Conservation (phyloP, 2,329 filamentous ascomycete genomes). For the Fusarium musae region DNA sequence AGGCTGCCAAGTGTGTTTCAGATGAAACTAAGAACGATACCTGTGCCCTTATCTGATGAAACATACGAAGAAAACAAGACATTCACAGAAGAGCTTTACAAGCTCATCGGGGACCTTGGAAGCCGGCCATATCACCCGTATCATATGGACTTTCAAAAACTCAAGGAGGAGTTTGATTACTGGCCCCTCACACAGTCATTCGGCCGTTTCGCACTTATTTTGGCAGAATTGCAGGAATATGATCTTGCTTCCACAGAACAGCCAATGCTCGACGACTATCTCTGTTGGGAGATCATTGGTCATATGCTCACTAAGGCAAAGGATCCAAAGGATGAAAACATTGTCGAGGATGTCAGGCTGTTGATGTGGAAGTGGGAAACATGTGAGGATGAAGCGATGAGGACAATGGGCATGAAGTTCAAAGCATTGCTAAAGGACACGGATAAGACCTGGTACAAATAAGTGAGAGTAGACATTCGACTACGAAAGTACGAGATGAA, state of each 20-base stretch:
- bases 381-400: constrained; percentile 11
- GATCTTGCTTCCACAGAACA: neutral
- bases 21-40: constrained; percentile 25
- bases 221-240: neutral
- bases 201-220: constrained; percentile 21
- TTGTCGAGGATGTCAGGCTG: neutral
- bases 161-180: constrained; percentile 23
- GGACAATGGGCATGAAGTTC: constrained; percentile 1
- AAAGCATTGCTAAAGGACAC: neutral
- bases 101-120: constrained; percentile 21
- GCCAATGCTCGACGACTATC: constrained; percentile 28
- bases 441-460: constrained; percentile 8
- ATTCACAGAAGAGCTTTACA: constrained; percentile 23
- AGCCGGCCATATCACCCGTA: constrained; percentile 31
- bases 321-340: neutral
- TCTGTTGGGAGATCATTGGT: constrained; percentile 31
- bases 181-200: neutral
- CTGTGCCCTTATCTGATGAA: constrained; percentile 11
- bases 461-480: neutral
- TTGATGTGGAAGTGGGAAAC: constrained; percentile 26
- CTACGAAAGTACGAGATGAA: neutral
- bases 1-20: constrained; percentile 29
- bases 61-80: neutral
- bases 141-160: constrained; percentile 34
- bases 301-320: constrained; percentile 6